These are phyloP conservation scores for Mortierella sp. DNA, from an alignment of 371 early-diverging fungal genomes.

Conservation along the genomic window DNA sequence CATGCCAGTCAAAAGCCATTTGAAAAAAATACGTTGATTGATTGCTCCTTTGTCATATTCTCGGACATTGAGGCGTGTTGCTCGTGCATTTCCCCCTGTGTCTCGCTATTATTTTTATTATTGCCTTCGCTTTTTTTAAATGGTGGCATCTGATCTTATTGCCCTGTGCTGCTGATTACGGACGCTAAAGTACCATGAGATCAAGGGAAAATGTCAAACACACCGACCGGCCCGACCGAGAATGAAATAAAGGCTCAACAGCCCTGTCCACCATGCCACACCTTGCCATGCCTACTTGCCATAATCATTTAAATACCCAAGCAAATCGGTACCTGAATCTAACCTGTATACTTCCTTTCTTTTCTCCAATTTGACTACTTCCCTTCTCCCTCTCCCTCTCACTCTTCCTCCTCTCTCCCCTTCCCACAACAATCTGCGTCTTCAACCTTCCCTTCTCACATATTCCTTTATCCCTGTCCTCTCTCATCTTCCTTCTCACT, in stretches of 20 bases:
- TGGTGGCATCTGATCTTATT: constrained; percentile 14
- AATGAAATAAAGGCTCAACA: too few species aligned
- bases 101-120: neutral
- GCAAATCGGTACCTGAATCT: neutral
- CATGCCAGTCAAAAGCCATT: too few species aligned
- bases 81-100: neutral
- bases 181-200: constrained; percentile 13
- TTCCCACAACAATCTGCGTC: neutral
- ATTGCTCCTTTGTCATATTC: neutral
- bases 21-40: too few species aligned
- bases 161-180: constrained; percentile 11
- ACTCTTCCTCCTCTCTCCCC: neutral
- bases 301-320: neutral
- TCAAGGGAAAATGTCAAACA: neutral
- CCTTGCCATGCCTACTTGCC: too few species aligned
- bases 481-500: too few species aligned
- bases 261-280: too few species aligned
- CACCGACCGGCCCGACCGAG: too few species aligned
- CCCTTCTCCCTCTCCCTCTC: neutral
- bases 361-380: neutral
- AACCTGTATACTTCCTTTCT: neutral
- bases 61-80: constrained; percentile 1
- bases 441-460: neutral
- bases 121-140: neutral
- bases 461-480: neutral